phyloP scores from a whole-genome alignment of 371 early-diverging fungal genomes.

The Umbelopsis sp. region DNA sequence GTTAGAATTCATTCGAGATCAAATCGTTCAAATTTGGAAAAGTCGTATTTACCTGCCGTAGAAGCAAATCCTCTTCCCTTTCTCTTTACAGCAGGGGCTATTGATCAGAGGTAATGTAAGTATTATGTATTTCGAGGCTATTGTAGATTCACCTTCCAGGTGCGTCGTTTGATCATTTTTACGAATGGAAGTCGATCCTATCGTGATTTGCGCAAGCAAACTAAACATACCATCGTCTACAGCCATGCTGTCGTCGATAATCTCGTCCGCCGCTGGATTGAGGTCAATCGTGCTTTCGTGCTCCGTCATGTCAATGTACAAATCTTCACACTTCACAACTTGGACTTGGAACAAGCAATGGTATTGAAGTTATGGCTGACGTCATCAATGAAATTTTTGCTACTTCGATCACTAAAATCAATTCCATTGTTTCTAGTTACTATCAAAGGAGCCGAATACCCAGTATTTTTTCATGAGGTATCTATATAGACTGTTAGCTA shows the following conservation, averaged over 20 bases:
- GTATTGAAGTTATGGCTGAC: background rate
- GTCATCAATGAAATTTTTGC: background rate
- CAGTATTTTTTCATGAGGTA: no score
- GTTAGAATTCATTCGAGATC: background rate
- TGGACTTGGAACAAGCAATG: no score
- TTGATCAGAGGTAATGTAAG: background rate
- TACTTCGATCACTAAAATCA: no score
- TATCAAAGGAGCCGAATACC: no score
- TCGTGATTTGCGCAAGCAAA: background rate
- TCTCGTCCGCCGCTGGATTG: conserved; percentile 44
- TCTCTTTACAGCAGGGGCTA: conserved; percentile 31
- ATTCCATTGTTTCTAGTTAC: no score
- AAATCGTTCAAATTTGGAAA: background rate
- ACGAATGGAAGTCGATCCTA: background rate
- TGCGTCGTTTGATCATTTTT: background rate
- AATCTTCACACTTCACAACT: background rate
- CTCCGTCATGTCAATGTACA: conserved; percentile 18
- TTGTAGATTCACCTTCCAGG: background rate
- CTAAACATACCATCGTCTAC: conserved; percentile 57
- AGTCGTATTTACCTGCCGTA: conserved; percentile 22
- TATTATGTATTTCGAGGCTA: background rate
- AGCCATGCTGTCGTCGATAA: conserved; percentile 55
- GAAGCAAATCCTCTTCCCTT: conserved; percentile 43
- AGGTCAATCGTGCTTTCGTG: conserved; percentile 48
- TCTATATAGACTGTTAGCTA: no score